Evolutionary conservation across 768 basidiomycete species (phyloP).

Genomic region (Russula lepida): DNA sequence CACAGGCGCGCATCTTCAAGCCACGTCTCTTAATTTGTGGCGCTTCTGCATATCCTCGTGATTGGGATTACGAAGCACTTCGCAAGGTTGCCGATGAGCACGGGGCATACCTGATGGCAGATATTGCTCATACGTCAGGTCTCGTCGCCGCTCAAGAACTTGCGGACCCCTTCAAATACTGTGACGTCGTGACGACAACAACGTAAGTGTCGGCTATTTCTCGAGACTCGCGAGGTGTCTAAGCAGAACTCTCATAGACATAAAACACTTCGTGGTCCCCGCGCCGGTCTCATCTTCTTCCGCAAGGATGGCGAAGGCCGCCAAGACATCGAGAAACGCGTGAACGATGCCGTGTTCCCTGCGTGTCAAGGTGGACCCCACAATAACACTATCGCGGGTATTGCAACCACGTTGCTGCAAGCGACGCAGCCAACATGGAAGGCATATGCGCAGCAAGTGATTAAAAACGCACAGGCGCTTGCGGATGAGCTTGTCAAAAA

Average conservation of each 20-base stretch:
- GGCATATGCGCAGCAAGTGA: slow-evolving; percentile 89
- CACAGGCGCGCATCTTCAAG: slow-evolving; percentile 92
- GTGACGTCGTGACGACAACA: slow-evolving; percentile 96
- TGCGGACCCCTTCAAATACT: slow-evolving; percentile 87
- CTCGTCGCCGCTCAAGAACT: slow-evolving; percentile 89
- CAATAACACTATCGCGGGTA: slow-evolving; percentile 96
- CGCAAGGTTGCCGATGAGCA: slow-evolving; percentile 77
- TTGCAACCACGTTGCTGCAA: slow-evolving; percentile 90
- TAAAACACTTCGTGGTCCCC: slow-evolving; percentile 97
- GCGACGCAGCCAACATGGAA: slow-evolving; percentile 85
- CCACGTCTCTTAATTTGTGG: slow-evolving; percentile 94
- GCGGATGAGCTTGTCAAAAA: slow-evolving; percentile 60
- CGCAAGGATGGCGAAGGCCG: slow-evolving; percentile 78
- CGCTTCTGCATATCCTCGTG: slow-evolving; percentile 96
- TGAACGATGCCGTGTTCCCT: slow-evolving; percentile 98
- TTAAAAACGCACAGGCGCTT: slow-evolving; percentile 77
- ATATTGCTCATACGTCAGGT: slow-evolving; percentile 97
- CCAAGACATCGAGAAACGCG: slow-evolving; percentile 87
- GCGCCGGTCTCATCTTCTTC: slow-evolving; percentile 98
- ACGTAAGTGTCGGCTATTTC: slow-evolving; percentile 45
- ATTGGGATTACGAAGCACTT: slow-evolving; percentile 90
- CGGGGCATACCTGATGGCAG: slow-evolving; percentile 89
- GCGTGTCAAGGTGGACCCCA: slow-evolving; percentile 99
- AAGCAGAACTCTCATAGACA: slow-evolving; percentile 43
- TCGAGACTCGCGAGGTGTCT: not conserved